Base-by-base conservation (phyloP, 2,329 filamentous ascomycete species). In the Mariannaea elegans region DNA sequence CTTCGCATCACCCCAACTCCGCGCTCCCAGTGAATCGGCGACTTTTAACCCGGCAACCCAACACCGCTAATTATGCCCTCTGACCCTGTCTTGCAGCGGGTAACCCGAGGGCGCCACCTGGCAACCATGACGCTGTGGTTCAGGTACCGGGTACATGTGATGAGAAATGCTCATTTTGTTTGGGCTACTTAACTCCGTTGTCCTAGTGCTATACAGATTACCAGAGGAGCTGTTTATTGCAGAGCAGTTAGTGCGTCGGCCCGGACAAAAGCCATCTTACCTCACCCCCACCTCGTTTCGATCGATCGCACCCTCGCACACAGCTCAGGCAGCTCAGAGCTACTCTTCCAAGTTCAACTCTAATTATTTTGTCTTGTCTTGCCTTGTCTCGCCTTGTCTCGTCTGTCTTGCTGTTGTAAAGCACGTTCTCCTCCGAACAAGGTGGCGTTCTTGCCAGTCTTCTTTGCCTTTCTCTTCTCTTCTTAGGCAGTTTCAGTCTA, bases 31-130 rank as follows among this genome's bases (percentile, higher is more conserved):
- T 31, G 49, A 53, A 18, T 34, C 49, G 44, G 56, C 44, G 56
- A 53, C 49, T 38, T 59, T 49, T 45, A 44, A 39, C 56, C 56
- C 56, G 44, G 56, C 56, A 54, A 49, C 56, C 56, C 56, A 42
- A 48, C 48, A 52, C 56, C 56, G 42, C 56, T 16, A 53, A 47
- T 53, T 53, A 16, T 36, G 24, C 32, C 36, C 9, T n/a, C 36
- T 14, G 6, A 7, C 10, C 9, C 7, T 24, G 18, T 4, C 39
- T 21, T 6, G 2, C 4, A 14, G 4, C 3, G 32, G 14, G 48
- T 53, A 42, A 21, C 56, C 36, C 10, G 12, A 23, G 12, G 19
- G 36, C 42, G 36, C 48, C 16, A 34, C 42, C 48, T 21, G 41
- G 48, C 42, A 45, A 48, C 29, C 44, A 38, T 48, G 56, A 54